phyloP scores from a whole-genome alignment of 345 rosid species.

The Hibiscus mutabilis region DNA sequence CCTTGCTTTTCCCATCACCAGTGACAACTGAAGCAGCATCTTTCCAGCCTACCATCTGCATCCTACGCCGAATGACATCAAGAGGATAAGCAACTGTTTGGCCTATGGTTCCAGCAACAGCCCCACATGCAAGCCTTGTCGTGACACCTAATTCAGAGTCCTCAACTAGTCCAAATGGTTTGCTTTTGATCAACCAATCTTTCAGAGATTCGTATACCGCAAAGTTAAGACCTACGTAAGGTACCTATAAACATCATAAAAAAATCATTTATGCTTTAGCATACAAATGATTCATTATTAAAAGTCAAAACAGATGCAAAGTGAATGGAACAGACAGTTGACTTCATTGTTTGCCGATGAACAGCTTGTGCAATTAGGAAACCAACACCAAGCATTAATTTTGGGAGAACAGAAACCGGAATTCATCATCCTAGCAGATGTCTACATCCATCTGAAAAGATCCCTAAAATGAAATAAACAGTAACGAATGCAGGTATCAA shows the following conservation, averaged over 20 bases:
- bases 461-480: neutral
- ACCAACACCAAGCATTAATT: neutral
- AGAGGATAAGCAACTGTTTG: constrained; percentile 82
- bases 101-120: constrained; percentile 79
- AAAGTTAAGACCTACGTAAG: constrained; percentile 85
- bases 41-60: constrained; percentile 95
- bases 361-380: neutral
- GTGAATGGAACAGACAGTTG: neutral
- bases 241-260: constrained; percentile 34
- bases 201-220: constrained; percentile 85
- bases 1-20: constrained; percentile 60
- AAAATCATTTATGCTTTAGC: neutral
- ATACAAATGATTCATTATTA: neutral
- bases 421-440: neutral
- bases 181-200: constrained; percentile 55
- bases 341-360: neutral
- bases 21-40: constrained; percentile 71
- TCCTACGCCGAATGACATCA: constrained; percentile 77
- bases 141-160: constrained; percentile 55
- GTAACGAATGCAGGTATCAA: neutral
- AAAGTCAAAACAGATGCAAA: neutral
- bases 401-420: constrained; percentile 1
- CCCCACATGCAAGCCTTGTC: constrained; percentile 83
- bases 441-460: neutral
- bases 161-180: constrained; percentile 47